Conservation (phyloP, 805 yeast species). For the Sugiyamaella lignohabitans region DNA sequence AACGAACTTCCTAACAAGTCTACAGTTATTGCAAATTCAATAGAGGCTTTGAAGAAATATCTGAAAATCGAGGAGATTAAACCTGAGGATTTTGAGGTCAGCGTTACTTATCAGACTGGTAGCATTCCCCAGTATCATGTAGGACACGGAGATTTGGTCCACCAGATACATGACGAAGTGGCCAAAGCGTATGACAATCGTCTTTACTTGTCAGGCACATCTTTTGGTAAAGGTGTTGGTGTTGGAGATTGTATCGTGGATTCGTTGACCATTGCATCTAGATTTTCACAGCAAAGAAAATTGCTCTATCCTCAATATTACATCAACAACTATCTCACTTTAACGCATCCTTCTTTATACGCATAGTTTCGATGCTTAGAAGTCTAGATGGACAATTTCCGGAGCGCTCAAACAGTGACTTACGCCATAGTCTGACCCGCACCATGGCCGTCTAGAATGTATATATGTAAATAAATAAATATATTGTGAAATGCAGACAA, state of each 20-base stretch:
- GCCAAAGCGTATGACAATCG: constrained; percentile 34
- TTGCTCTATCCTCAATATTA: constrained; percentile 28
- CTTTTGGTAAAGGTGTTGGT: constrained; percentile 74
- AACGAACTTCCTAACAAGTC: constrained; percentile 25
- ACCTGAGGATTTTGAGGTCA: constrained; percentile 27
- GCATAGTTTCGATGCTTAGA: too few species aligned
- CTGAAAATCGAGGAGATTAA: constrained; percentile 28
- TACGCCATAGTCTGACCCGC: too few species aligned
- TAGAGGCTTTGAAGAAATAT: constrained; percentile 36
- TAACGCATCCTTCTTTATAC: constrained; percentile 23
- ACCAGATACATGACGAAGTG: constrained; percentile 33
- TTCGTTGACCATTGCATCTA: constrained; percentile 52
- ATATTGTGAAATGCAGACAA: not conserved
- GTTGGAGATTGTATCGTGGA: constrained; percentile 80
- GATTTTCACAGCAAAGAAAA: constrained; percentile 28
- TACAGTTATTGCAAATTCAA: constrained; percentile 30
- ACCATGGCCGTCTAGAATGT: too few species aligned
- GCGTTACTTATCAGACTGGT: constrained; percentile 40
- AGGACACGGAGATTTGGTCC: constrained; percentile 50
- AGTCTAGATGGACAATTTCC: too few species aligned
- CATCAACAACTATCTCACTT: constrained; percentile 24
- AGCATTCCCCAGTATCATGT: constrained; percentile 78
- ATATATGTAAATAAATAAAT: constrained; percentile 1
- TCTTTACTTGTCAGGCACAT: constrained; percentile 69
- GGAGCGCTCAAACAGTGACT: too few species aligned